Conservation (phyloP, 495 filamentous ascomycete genomes). For the Aspergillus carlsbadensis region DNA sequence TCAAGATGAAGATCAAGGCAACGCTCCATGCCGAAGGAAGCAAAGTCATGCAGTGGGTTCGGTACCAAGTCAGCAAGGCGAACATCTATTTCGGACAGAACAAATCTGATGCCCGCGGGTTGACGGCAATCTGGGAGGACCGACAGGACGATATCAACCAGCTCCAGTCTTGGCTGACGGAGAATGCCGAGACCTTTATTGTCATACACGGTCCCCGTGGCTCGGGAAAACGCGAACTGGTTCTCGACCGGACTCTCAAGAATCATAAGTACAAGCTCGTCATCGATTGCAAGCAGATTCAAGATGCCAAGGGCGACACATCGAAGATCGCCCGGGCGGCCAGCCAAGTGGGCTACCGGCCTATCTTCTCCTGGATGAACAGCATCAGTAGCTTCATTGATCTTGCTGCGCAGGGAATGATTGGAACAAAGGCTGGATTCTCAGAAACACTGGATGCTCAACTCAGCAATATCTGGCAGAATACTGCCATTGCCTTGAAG, state of each 20-base stretch:
- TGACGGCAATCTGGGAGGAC: slow-evolving; percentile 86
- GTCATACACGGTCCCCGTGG: slow-evolving; percentile 90
- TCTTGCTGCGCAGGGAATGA: slow-evolving; percentile 88
- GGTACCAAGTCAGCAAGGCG: slow-evolving; percentile 64
- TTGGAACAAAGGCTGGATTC: slow-evolving; percentile 92
- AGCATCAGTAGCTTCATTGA: slow-evolving; percentile 89
- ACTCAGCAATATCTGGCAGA: slow-evolving; percentile 87
- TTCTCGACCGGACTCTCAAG: slow-evolving; percentile 79
- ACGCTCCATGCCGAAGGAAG: slow-evolving; percentile 71
- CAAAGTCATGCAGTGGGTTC: slow-evolving; percentile 73
- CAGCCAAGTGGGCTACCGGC: slow-evolving; percentile 82
- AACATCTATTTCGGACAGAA: slow-evolving; percentile 61
- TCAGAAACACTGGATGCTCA: slow-evolving; percentile 92
- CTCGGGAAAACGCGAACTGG: slow-evolving; percentile 84
- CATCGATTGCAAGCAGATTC: slow-evolving; percentile 94
- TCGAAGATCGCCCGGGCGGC: slow-evolving; percentile 82
- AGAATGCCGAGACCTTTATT: slow-evolving; percentile 88
- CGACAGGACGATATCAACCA: slow-evolving; percentile 76
- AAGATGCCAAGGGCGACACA: slow-evolving; percentile 89
- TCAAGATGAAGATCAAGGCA: slow-evolving; percentile 81
- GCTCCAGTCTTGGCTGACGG: slow-evolving; percentile 81
- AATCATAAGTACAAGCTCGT: slow-evolving; percentile 74
- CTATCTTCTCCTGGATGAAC: slow-evolving; percentile 96
- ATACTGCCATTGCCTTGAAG: slow-evolving; percentile 76
- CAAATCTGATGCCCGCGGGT: slow-evolving; percentile 60